Conservation (phyloP, 495 filamentous ascomycete species). For the Aspergillus funiculosus region DNA sequence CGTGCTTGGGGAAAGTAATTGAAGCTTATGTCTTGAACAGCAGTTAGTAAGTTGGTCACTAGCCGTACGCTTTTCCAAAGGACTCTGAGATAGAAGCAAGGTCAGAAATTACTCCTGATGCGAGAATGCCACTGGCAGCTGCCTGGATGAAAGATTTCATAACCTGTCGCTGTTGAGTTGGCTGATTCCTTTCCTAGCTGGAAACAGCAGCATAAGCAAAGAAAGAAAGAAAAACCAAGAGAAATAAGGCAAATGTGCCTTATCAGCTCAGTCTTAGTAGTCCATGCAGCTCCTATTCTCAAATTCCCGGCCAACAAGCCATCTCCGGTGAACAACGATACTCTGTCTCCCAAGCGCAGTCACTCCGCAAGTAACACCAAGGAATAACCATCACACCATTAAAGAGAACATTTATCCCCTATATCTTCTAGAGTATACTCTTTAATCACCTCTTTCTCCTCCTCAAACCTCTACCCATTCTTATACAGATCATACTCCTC, state of each 20-base stretch:
- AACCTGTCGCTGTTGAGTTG: too few species aligned
- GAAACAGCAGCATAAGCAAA: background rate
- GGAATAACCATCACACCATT: background rate
- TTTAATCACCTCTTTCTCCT: background rate
- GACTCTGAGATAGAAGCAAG: too few species aligned
- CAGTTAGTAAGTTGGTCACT: too few species aligned
- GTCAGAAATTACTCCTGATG: too few species aligned
- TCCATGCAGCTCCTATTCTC: background rate
- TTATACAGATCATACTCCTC: background rate
- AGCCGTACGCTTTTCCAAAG: too few species aligned
- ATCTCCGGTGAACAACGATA: background rate
- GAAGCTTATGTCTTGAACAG: too few species aligned
- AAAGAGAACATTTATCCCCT: background rate
- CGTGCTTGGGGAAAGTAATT: too few species aligned
- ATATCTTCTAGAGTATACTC: background rate
- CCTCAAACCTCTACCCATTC: background rate
- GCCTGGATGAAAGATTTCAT: too few species aligned
- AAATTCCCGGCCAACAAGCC: background rate
- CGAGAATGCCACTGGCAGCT: too few species aligned
- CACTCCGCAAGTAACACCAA: background rate
- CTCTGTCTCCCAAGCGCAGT: background rate
- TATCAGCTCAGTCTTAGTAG: background rate
- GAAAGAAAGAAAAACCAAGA: background rate
- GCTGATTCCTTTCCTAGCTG: background rate
- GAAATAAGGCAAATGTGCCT: background rate